Conservation (phyloP, 2,329 filamentous ascomycete species). For the Saccharata proteae region DNA sequence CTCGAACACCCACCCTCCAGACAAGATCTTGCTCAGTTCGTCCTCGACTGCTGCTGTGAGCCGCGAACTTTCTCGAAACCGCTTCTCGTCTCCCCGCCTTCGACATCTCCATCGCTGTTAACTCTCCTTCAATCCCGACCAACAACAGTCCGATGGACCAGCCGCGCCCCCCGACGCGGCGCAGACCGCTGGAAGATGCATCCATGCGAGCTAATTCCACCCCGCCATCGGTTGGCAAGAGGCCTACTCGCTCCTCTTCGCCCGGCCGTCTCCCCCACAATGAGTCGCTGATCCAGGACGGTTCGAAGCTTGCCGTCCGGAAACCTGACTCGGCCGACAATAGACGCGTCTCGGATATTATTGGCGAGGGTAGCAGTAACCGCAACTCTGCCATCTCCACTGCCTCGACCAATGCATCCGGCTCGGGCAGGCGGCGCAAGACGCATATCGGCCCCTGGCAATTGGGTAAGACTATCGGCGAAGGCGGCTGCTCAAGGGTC, state of each 20-base stretch:
- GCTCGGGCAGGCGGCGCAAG: conserved; percentile 41
- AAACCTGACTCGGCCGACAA: conserved; percentile 27
- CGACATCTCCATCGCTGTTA: not conserved
- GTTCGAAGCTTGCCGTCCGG: conserved; percentile 26
- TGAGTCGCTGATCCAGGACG: conserved; percentile 32
- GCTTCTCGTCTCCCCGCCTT: not conserved
- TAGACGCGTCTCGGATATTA: conserved; percentile 41
- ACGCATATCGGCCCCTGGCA: conserved; percentile 90
- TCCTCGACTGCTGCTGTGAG: too few species aligned
- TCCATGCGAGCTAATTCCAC: conserved; percentile 21
- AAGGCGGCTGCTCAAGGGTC: conserved; percentile 81
- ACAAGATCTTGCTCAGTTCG: too few species aligned
- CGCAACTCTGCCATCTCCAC: conserved; percentile 43
- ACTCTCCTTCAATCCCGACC: not conserved
- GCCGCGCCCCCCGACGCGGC: not conserved
- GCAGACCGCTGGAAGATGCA: conserved; percentile 19
- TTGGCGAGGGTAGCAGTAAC: conserved; percentile 37
- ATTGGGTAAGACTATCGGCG: conserved; percentile 76
- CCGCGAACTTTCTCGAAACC: conserved; percentile 1
- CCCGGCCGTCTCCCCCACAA: conserved; percentile 27
- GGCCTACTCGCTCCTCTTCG: conserved; percentile 1
- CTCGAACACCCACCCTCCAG: too few species aligned
- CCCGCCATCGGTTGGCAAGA: conserved; percentile 2
- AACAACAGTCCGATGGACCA: not conserved
- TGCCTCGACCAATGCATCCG: conserved; percentile 41